These are phyloP conservation scores for Spizellomyces punctatus DNA, from an alignment of 192 early-diverging fungal genomes.

Conservation along the genomic window DNA sequence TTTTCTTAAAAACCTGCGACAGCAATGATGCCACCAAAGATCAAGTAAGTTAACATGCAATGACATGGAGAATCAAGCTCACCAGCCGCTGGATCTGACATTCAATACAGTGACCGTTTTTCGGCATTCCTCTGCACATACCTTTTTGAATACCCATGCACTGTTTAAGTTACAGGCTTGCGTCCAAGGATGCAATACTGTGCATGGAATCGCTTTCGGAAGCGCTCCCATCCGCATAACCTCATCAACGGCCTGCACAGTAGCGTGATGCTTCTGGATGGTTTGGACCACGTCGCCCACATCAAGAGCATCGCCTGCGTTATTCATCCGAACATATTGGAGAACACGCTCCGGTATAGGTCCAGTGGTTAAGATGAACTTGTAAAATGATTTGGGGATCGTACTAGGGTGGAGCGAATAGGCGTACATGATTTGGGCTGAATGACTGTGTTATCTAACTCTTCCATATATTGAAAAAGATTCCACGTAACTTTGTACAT, in stretches of 20 bases:
- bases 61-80: too few relatives aligned
- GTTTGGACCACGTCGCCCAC: background rate
- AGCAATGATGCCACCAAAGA: background rate
- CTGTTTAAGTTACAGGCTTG: conserved; percentile 31
- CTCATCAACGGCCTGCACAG: background rate
- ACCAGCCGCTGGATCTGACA: too few relatives aligned
- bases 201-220: conserved; percentile 58
- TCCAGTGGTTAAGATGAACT: conserved; percentile 9
- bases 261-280: background rate
- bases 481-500: background rate
- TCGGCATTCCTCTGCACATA: background rate
- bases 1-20: conserved; percentile 35
- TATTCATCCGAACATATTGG: background rate
- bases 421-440: conserved; percentile 46
- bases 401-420: conserved; percentile 44
- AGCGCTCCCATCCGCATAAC: background rate
- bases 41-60: too few relatives aligned
- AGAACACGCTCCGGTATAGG: conserved; percentile 12
- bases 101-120: too few relatives aligned
- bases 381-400: conserved; percentile 41
- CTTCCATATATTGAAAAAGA: too few relatives aligned
- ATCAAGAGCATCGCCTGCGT: conserved; percentile 8
- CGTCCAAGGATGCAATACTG: conserved; percentile 39
- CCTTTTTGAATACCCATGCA: conserved; percentile 22
- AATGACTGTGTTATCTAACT: background rate